Evolutionary conservation across 768 basidiomycete genomes (phyloP), one percentile per base, ranked within the genome.

Genomic region (Lepiota venenata): DNA sequence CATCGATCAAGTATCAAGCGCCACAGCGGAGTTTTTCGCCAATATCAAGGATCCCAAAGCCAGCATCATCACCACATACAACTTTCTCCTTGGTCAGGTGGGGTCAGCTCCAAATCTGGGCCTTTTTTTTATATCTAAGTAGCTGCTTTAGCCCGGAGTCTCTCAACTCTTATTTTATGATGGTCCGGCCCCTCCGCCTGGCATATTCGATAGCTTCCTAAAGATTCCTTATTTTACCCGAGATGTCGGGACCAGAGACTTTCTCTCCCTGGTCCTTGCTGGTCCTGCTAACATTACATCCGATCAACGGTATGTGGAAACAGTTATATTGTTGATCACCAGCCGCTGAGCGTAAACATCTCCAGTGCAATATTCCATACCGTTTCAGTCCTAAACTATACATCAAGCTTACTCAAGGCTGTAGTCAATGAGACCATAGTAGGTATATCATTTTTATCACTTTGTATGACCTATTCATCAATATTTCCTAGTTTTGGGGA

Each of bases 111-210:
- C 9, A 18, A 20, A 16, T 20, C 32, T 38, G 16, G 6, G 3
- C 2, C 20, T 20, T 18, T 2, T 16, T 32, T n/a, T n/a, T n/a
- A n/a, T 20, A 25, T 21, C 18, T 21, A 39, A 9, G 21, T 10
- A 20, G 20, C 16, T 15, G 4, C 7, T 22, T 7, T 42, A 57
- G 53, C 46, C 53, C 41, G 41, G 56, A n/a, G 50, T 71, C 14
- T 59, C 56, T 8, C 62, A 66, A 5, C 39, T 81, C 2, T 49
- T 85, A n/a, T 88, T 87, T 65, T 87, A 87, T 60, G 79, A 87
- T 57, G 78, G 54, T 0, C 83, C 84, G 15, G 68, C 61, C 0
- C 74, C 74, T 0, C 81, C 80, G 0, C 47, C 57, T 0, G 80
- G 78, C 1, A 73, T 80, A 29, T 83, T 83, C 53, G 80, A 83